Base-by-base conservation (phyloP, 2,329 filamentous ascomycete genomes). In the Diaporthe citri region DNA sequence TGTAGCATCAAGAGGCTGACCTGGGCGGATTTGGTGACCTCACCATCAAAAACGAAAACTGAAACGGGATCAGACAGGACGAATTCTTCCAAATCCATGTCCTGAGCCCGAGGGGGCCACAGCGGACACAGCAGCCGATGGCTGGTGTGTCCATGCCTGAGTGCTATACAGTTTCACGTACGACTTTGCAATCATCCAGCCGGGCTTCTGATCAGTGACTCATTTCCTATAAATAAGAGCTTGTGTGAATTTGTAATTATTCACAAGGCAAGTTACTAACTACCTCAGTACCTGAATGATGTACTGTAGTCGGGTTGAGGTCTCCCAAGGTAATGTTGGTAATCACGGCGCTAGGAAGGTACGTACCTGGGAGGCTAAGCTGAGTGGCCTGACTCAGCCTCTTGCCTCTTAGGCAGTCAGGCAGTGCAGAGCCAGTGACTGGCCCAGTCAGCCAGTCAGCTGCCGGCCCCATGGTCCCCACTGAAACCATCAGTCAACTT, bases 401-500 rank as follows among this genome's bases (percentile, higher is more conserved):
- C 36, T 43, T 41, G 22, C 36, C 57, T 43, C 34, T n/a, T 12
- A 41, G 34, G 56, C 56, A 57, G 56, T 22, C 56, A 59, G 22
- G 56, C 56, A 57, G 52, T 34, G n/a, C 52, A 31, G 52, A 31
- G 52, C 25, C 51, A 34, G 52, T 55, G 25, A 55, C 25, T 28
- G 46, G 46, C 46, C 46, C 46, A 12, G 55, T 17, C 13, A 15
- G 6, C 15, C 17, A 28, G 20, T 46, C 41, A 48, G 41, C 25
- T 43, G 41, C 39, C 17, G 8, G 28, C 20, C 60, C 25, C 10
- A 12, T 41, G 25, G 60, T 20, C 28, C 41, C 64, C 34, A 55
- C 64, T 55, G 64, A 55, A 55, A 55, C 64, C 64, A 67, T 25
- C 48, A 25, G 28, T 52, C 34, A 67, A 39, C 25, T 13, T 22